A percentile compares a stretch with the other conserved stretches of the same genome.
Evolutionary conservation across 2,329 filamentous ascomycete genomes (phyloP).

Genomic region (Neonectria sp.): DNA sequence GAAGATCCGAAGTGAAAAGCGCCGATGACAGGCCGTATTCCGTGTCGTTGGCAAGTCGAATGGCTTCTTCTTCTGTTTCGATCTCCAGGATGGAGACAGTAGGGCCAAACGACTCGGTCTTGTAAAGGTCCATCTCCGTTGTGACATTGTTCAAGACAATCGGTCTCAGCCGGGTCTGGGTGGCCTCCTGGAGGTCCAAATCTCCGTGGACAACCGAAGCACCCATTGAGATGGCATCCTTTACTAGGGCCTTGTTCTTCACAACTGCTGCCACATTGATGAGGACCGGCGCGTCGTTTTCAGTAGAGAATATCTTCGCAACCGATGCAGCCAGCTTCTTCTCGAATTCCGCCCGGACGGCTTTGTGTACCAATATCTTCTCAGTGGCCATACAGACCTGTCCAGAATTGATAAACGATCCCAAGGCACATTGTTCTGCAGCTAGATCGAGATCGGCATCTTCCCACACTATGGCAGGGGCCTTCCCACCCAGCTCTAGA

Average conservation of each 20-base stretch:
- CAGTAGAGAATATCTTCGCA: conserved; percentile 63
- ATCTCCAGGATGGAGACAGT: conserved; percentile 78
- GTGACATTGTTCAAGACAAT: conserved; percentile 76
- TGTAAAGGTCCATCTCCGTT: conserved; percentile 79
- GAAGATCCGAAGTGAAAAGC: conserved; percentile 80
- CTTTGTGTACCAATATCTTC: conserved; percentile 73
- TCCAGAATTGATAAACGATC: conserved; percentile 80
- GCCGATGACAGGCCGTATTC: conserved; percentile 82
- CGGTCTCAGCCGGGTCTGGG: conserved; percentile 68
- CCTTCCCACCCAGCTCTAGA: conserved; percentile 88
- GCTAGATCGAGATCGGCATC: conserved; percentile 84
- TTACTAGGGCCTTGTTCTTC: conserved; percentile 77
- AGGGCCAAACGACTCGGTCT: conserved; percentile 84
- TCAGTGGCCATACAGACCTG: conserved; percentile 93
- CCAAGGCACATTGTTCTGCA: conserved; percentile 76
- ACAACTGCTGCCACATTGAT: conserved; percentile 76
- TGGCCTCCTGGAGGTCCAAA: conserved; percentile 49
- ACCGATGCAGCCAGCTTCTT: conserved; percentile 58
- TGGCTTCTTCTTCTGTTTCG: conserved; percentile 78
- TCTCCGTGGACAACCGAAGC: conserved; percentile 65
- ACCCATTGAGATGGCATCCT: conserved; percentile 78
- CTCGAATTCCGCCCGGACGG: conserved; percentile 63
- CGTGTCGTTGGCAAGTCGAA: conserved; percentile 84
- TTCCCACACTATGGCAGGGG: conserved; percentile 82
- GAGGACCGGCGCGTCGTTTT: conserved; percentile 77